Conservation (phyloP, 2,329 filamentous ascomycete genomes). For the Teratosphaeria epicoccoides region DNA sequence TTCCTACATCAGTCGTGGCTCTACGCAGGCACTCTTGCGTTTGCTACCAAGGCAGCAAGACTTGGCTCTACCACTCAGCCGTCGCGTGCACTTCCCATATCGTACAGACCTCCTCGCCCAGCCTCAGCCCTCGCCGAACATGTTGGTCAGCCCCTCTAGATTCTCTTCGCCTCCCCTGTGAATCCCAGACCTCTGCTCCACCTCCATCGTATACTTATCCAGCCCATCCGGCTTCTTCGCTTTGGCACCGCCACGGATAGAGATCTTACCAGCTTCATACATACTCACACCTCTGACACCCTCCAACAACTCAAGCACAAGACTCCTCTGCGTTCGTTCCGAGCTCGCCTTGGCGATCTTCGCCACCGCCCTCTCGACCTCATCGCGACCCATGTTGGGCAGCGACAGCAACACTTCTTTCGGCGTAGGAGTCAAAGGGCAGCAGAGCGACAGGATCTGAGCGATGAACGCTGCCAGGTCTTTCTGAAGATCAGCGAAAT, state of each 20-base stretch:
- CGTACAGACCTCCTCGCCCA: neutral
- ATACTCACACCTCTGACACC: slow-evolving; percentile 84
- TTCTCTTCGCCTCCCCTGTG: slow-evolving; percentile 30
- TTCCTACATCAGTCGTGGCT: too few species aligned
- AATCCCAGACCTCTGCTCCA: slow-evolving; percentile 29
- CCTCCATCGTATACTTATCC: slow-evolving; percentile 33
- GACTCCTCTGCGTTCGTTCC: slow-evolving; percentile 64
- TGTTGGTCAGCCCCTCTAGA: slow-evolving; percentile 34
- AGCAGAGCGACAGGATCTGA: slow-evolving; percentile 69
- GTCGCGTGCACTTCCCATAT: too few species aligned
- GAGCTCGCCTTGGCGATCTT: slow-evolving; percentile 21
- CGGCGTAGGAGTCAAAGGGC: slow-evolving; percentile 57
- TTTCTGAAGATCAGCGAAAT: slow-evolving; percentile 93
- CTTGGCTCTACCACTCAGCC: too few species aligned
- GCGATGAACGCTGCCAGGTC: slow-evolving; percentile 84
- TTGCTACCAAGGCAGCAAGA: too few species aligned
- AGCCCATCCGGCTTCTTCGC: neutral
- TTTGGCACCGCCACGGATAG: neutral
- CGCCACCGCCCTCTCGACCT: slow-evolving; percentile 48
- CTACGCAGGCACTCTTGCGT: too few species aligned
- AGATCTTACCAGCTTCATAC: slow-evolving; percentile 83
- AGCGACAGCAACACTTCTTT: slow-evolving; percentile 66
- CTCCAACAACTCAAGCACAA: slow-evolving; percentile 76
- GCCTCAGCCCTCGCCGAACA: slow-evolving; percentile 30
- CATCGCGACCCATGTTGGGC: slow-evolving; percentile 60